phyloP scores from a whole-genome alignment of 2,329 filamentous ascomycete species.

The Cytospora schulzeri region DNA sequence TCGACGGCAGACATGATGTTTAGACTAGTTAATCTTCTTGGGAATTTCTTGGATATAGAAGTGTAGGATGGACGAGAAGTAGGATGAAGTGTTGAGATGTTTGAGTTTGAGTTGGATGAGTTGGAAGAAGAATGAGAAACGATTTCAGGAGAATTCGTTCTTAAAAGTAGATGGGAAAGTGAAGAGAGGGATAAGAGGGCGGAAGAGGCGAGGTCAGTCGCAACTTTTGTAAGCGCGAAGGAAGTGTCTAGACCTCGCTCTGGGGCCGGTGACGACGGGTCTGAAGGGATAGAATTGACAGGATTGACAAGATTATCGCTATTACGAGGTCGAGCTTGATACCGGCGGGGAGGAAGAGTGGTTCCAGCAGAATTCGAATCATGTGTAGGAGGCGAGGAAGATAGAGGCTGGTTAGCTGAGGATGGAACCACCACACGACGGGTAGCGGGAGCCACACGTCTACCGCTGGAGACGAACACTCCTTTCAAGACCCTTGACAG shows the following conservation, averaged over 20 bases:
- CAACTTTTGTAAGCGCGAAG: conserved; percentile 16
- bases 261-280: conserved; percentile 23
- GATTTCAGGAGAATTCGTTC: conserved; percentile 32
- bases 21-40: conserved; percentile 41
- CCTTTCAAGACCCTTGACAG: conserved; percentile 21
- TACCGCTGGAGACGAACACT: conserved; percentile 19
- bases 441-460: conserved; percentile 4
- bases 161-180: conserved; percentile 28
- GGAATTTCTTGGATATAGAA: conserved; percentile 54
- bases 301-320: conserved; percentile 16
- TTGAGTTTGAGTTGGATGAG: conserved; percentile 47
- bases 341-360: conserved; percentile 8
- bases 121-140: conserved; percentile 49
- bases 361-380: conserved; percentile 11
- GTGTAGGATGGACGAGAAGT: conserved; percentile 54
- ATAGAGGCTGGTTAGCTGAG: conserved; percentile 20
- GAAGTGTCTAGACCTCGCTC: conserved; percentile 2
- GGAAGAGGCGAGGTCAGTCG: conserved; percentile 21
- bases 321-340: conserved; percentile 13
- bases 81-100: conserved; percentile 58
- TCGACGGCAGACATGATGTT: conserved; percentile 54
- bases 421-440: conserved; percentile 19
- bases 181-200: conserved; percentile 24
- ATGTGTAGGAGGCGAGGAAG: conserved; percentile 16
- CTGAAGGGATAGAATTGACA: conserved; percentile 20